Conservation (phyloP, 768 basidiomycete genomes). For the Rhizopogon vinicolor region DNA sequence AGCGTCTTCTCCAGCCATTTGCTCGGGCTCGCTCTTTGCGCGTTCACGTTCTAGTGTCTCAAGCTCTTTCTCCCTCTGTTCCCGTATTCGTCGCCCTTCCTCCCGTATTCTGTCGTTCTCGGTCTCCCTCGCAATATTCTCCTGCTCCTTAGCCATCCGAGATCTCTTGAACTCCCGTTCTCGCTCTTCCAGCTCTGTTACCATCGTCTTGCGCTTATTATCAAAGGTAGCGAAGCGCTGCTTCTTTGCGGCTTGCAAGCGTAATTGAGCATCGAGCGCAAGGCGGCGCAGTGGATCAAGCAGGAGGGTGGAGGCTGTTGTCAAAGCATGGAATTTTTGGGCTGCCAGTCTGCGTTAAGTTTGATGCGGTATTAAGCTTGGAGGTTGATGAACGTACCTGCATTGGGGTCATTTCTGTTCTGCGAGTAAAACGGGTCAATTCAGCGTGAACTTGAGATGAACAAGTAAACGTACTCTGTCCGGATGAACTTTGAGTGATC, state of each 20-base stretch:
- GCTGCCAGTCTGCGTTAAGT: conserved; percentile 34
- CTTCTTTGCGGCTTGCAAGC: conserved; percentile 61
- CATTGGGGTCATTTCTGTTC: conserved; percentile 80
- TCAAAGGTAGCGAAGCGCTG: conserved; percentile 70
- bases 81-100: conserved; percentile 61
- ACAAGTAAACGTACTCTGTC: conserved; percentile 56
- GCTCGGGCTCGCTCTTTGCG: conserved; percentile 18
- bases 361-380: not conserved
- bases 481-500: conserved; percentile 83
- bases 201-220: conserved; percentile 65
- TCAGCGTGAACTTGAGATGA: conserved; percentile 11
- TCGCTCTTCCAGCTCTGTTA: conserved; percentile 75
- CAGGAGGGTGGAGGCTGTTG: conserved; percentile 73
- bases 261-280: conserved; percentile 77
- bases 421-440: conserved; percentile 22
- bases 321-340: conserved; percentile 81
- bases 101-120: conserved; percentile 75
- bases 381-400: conserved; percentile 38
- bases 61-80: conserved; percentile 58
- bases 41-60: conserved; percentile 34
- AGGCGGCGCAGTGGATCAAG: conserved; percentile 77
- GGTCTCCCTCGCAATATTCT: conserved; percentile 47
- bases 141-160: conserved; percentile 54
- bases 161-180: conserved; percentile 76
- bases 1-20: conserved; percentile 32